phyloP scores from a whole-genome alignment of 2,329 filamentous ascomycete genomes.

The Ceratocystis variospora region DNA sequence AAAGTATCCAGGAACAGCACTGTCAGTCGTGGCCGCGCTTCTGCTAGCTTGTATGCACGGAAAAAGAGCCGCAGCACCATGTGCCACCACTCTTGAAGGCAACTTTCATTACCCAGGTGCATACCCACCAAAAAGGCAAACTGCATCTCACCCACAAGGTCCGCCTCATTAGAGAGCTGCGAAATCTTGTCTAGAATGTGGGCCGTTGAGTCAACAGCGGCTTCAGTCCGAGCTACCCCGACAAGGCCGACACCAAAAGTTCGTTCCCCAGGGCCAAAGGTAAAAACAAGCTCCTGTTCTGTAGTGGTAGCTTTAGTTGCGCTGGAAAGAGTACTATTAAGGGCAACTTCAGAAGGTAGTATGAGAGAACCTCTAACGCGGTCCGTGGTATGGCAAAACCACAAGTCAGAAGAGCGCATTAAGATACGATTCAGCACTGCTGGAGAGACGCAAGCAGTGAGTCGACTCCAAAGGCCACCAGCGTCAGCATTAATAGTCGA shows the following conservation, averaged over 20 bases:
- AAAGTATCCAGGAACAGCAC: slow-evolving; percentile 36
- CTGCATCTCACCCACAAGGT: slow-evolving; percentile 46
- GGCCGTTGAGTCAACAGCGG: slow-evolving; percentile 36
- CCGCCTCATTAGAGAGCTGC: slow-evolving; percentile 23
- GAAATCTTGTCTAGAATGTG: slow-evolving; percentile 28
- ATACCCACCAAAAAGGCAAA: slow-evolving; percentile 45
- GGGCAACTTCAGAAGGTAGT: slow-evolving; percentile 29
- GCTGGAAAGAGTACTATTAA: slow-evolving; percentile 29
- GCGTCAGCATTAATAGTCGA: slow-evolving; percentile 23
- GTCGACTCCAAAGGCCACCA: slow-evolving; percentile 35
- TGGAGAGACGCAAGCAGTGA: slow-evolving; percentile 37
- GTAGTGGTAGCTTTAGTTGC: slow-evolving; percentile 24
- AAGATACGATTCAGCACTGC: slow-evolving; percentile 36
- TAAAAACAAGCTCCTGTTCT: slow-evolving; percentile 34
- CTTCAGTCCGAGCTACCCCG: slow-evolving; percentile 30
- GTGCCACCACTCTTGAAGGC: slow-evolving; percentile 49
- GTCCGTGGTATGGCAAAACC: slow-evolving; percentile 42
- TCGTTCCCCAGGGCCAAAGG: slow-evolving; percentile 32
- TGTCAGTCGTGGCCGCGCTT: slow-evolving; percentile 32
- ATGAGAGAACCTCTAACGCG: slow-evolving; percentile 33
- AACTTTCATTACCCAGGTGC: slow-evolving; percentile 44
- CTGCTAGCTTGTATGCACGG: slow-evolving; percentile 34
- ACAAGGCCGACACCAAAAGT: slow-evolving; percentile 31
- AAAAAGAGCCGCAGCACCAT: slow-evolving; percentile 39
- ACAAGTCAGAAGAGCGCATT: slow-evolving; percentile 30